A percentile compares a stretch with the other conserved stretches of the same genome.
Evolutionary conservation across 2,329 filamentous ascomycete genomes (phyloP).

Genomic region (Penicillium occitanis): DNA sequence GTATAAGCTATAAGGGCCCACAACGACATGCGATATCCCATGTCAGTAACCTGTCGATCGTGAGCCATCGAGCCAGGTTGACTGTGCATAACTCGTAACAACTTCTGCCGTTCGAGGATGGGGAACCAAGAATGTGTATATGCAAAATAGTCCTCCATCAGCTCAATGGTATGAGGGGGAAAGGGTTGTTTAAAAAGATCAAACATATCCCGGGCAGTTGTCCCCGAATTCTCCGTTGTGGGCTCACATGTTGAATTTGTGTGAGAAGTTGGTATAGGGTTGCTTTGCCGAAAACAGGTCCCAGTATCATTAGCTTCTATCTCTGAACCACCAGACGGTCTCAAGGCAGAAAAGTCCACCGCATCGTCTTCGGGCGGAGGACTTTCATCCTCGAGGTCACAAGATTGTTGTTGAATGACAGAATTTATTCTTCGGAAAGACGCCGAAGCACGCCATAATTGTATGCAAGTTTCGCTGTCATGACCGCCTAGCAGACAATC

Average conservation of each 20-base stretch:
- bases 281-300: not conserved
- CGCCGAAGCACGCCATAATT: not conserved
- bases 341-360: not conserved
- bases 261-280: not conserved
- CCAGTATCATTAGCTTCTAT: not conserved
- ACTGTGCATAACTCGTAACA: constrained; percentile 52
- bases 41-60: not conserved
- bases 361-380: not conserved
- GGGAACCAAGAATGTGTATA: constrained; percentile 74
- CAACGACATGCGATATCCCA: constrained; percentile 8
- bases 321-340: not conserved
- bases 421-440: not conserved
- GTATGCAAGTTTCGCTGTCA: not conserved
- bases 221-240: not conserved
- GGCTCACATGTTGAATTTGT: not conserved
- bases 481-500: not conserved
- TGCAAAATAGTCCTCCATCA: constrained; percentile 68
- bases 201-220: not conserved
- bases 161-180: constrained; percentile 31
- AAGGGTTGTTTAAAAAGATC: constrained; percentile 15
- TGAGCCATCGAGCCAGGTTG: constrained; percentile 29
- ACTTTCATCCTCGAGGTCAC: not conserved
- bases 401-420: not conserved
- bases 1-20: constrained; percentile 12
- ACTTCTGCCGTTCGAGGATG: constrained; percentile 62